Evolutionary conservation across 1,284 basidiomycete genomes (phyloP).

Genomic region (Bjerkandera adusta): DNA sequence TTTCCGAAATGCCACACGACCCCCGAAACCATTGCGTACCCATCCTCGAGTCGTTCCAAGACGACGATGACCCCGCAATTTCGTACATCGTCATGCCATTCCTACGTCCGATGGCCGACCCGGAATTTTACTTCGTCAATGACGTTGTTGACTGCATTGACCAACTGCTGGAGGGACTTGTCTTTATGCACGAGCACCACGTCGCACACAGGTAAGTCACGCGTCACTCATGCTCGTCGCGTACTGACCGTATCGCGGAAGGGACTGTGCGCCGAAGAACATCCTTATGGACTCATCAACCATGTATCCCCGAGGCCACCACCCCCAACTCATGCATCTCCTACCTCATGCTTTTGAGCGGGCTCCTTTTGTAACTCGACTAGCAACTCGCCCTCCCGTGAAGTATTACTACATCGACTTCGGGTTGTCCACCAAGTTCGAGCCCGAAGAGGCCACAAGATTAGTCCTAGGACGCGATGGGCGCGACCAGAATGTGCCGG

Average conservation of each 20-base stretch:
- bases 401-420: not conserved
- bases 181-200: slow-evolving; percentile 36
- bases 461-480: slow-evolving; percentile 17
- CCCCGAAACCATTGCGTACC: slow-evolving; percentile 23
- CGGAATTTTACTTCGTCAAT: slow-evolving; percentile 20
- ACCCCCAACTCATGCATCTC: too few species aligned
- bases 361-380: too few species aligned
- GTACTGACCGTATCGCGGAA: slow-evolving; percentile 17
- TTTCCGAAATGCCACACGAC: not conserved
- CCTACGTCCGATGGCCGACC: slow-evolving; percentile 19
- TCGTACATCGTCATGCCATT: slow-evolving; percentile 23
- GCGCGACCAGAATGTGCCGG: slow-evolving; percentile 25
- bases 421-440: not conserved
- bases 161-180: slow-evolving; percentile 36
- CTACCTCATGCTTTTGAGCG: too few species aligned
- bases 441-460: not conserved
- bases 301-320: slow-evolving; percentile 25
- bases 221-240: not conserved
- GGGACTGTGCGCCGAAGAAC: slow-evolving; percentile 34
- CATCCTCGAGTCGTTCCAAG: slow-evolving; percentile 20
- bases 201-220: slow-evolving; percentile 35
- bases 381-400: not conserved
- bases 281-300: slow-evolving; percentile 34
- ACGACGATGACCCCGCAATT: slow-evolving; percentile 10
- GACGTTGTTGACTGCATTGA: slow-evolving; percentile 26